Evolutionary conservation across 2,329 filamentous ascomycete genomes (phyloP).

Genomic region (Pseudogymnoascus destructans): DNA sequence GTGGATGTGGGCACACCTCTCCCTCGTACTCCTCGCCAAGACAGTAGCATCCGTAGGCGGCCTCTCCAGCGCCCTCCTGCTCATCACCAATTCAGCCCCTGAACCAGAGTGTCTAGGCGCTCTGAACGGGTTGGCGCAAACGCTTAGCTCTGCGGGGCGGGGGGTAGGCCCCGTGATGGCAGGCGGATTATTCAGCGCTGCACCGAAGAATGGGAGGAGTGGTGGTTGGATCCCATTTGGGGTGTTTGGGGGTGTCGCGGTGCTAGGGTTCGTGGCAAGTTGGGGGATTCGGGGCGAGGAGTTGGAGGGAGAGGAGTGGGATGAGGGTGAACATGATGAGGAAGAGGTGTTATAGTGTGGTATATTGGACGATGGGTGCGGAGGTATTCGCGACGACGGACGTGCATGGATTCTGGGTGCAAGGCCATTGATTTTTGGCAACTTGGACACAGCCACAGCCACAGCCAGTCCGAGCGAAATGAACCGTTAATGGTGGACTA

Average conservation of each 20-base stretch:
- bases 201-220: conserved; percentile 68
- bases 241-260: conserved; percentile 69
- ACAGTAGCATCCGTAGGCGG: conserved; percentile 84
- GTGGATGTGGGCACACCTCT: conserved; percentile 73
- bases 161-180: conserved; percentile 81
- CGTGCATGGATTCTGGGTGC: not conserved
- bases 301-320: conserved; percentile 44
- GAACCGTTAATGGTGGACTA: not conserved
- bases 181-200: conserved; percentile 71
- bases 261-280: conserved; percentile 67
- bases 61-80: conserved; percentile 72
- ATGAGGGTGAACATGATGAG: conserved; percentile 19
- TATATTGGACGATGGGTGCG: not conserved
- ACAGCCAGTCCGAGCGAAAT: not conserved
- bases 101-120: conserved; percentile 77
- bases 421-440: not conserved
- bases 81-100: conserved; percentile 88
- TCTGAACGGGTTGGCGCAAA: conserved; percentile 87
- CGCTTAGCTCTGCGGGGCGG: conserved; percentile 77
- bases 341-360: conserved; percentile 13
- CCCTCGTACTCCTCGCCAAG: conserved; percentile 68
- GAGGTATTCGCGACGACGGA: not conserved
- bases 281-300: conserved; percentile 58
- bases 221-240: conserved; percentile 55
- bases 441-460: not conserved